Base-by-base conservation (phyloP, 2,329 filamentous ascomycete genomes). In the Bipolaris gigantea region DNA sequence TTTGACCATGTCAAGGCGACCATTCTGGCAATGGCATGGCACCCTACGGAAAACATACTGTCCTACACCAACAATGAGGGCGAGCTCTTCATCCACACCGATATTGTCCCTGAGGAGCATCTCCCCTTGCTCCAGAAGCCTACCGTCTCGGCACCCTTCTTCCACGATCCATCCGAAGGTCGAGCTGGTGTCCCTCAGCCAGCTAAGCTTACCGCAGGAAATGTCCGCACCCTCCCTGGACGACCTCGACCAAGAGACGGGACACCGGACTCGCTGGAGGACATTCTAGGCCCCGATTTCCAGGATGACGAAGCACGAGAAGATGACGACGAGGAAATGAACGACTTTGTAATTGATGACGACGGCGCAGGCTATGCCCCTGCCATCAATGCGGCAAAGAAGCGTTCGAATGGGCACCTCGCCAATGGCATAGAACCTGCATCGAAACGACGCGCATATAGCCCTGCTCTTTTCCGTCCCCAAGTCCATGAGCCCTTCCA, bases 61-160 rank as follows among this genome's bases (percentile, higher is more conserved):
- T 95, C 92, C 0, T 97, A 97, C 67, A 95, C 93, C 0, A 97
- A 91, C 34, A 89, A 88, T 1, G 90, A 96, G 54, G 94, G 95
- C 58, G 92, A 97, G 73, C 85, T 97, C 11, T 97, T 91, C 72
- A 97, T 97, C 50, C 89, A 92, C 69, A 86, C 87, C 10, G 84
- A 90, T 41, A 81, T 86, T 55, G 80, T 86, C 8, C 79, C 83
- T 5, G 65, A 72, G 23, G 81, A 83, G 32, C 75, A 83, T 56
- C 68, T 74, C 27, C 64, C 73, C 4, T 66, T 83, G 0, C 76
- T 86, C 8, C 73, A 79, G 47, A 80, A 82, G 58, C 66, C 77
- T 9, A 73, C 83, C 4, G 90, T 96, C 65, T 86, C 89, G 5
- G 89, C 93, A 1, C 93, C 93, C 1, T 91, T 96, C 63, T 90